Conservation (phyloP, 495 filamentous ascomycete genomes). For the Penicillium diatomitis region DNA sequence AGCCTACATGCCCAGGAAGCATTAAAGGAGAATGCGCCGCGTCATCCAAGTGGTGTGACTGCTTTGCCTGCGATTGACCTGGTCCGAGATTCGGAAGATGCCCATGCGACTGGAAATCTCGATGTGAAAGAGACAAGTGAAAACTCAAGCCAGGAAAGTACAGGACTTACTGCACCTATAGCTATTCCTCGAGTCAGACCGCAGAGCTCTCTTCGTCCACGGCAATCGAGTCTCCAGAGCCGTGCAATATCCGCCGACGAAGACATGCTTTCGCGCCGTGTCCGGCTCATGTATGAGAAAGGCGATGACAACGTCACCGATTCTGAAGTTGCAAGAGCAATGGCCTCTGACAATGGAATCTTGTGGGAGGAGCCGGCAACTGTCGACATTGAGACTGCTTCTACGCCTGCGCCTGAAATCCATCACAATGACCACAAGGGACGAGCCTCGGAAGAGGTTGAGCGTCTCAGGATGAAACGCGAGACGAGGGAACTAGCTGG, state of each 20-base stretch:
- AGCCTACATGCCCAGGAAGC: slow-evolving; percentile 7
- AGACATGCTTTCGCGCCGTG: slow-evolving; percentile 77
- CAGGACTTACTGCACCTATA: slow-evolving; percentile 17
- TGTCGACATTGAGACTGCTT: slow-evolving; percentile 35
- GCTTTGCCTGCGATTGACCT: slow-evolving; percentile 2
- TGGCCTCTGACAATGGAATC: slow-evolving; percentile 47
- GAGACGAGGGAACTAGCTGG: slow-evolving; percentile 61
- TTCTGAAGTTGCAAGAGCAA: slow-evolving; percentile 32
- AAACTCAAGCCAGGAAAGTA: slow-evolving; percentile 1
- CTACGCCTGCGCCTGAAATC: slow-evolving; percentile 17
- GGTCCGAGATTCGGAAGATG: neutral
- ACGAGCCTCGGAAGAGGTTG: slow-evolving; percentile 17
- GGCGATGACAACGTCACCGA: slow-evolving; percentile 49
- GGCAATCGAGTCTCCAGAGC: slow-evolving; percentile 23
- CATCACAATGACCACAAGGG: slow-evolving; percentile 13
- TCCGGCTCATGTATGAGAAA: slow-evolving; percentile 85
- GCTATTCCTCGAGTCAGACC: slow-evolving; percentile 33
- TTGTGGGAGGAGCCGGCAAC: slow-evolving; percentile 48
- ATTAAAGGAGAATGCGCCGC: neutral
- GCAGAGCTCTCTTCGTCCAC: slow-evolving; percentile 24
- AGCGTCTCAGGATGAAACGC: slow-evolving; percentile 28
- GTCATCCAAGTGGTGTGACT: neutral
- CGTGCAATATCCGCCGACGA: slow-evolving; percentile 60
- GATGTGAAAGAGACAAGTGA: no score
- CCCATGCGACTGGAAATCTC: no score